phyloP scores from a whole-genome alignment of 169 alveolate genomes.

The Eimeria praecox region DNA sequence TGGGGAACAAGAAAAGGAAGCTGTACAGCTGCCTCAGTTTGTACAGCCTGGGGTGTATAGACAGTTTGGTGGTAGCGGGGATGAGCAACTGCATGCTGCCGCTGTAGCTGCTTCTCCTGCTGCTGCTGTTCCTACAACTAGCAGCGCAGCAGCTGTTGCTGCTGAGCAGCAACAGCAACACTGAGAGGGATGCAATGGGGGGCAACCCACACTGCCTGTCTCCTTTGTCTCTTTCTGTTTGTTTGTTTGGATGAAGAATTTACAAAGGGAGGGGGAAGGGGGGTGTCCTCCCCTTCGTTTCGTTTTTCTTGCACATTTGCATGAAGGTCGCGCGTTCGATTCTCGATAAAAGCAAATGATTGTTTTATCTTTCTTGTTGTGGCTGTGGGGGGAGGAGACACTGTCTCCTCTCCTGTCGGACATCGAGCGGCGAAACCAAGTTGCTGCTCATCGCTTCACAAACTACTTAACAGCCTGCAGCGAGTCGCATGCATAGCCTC shows the following conservation, averaged over 20 bases:
- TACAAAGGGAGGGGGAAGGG: background rate
- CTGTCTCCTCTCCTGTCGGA: background rate
- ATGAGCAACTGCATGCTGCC: slow-evolving; percentile 17
- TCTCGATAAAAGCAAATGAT: background rate
- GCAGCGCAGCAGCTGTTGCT: background rate
- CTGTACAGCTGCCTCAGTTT: slow-evolving; percentile 8
- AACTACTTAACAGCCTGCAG: background rate
- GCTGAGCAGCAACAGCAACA: slow-evolving; percentile 17
- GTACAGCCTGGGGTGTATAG: slow-evolving; percentile 56
- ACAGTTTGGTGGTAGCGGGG: slow-evolving; percentile 16
- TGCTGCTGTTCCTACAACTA: background rate
- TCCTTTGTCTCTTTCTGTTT: background rate
- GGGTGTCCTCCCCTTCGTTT: background rate
- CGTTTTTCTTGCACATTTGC: background rate
- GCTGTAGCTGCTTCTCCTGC: slow-evolving; percentile 29
- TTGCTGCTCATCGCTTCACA: background rate
- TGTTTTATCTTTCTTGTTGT: background rate
- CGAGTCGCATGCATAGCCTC: background rate
- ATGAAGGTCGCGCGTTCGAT: background rate
- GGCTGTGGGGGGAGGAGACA: background rate
- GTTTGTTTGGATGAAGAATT: background rate
- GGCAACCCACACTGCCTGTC: background rate
- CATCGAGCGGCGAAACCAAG: background rate
- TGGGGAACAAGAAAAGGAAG: background rate
- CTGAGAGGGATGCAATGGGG: background rate